Conservation (phyloP, 805 yeast genomes). For the Dipodascus albidus region DNA sequence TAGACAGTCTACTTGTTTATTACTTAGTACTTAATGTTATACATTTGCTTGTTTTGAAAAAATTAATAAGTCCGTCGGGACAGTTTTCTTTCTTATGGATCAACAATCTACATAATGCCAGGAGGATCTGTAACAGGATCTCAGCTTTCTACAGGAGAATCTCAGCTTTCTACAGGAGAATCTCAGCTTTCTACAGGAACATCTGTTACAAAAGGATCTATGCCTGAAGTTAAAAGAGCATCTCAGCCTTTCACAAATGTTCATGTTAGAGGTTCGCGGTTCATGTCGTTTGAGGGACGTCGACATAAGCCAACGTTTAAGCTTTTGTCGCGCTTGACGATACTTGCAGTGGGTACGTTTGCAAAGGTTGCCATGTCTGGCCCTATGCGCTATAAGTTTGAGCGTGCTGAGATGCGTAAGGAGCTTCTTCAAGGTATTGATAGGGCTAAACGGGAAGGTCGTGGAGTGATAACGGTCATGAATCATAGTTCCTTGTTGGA, state of each 20-base stretch:
- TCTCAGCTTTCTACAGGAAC: too few species aligned
- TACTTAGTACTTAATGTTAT: not conserved
- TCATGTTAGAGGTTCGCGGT: not conserved
- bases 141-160: too few species aligned
- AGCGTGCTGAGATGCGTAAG: not conserved
- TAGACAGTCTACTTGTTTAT: not conserved
- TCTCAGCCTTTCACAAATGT: not conserved
- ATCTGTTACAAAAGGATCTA: too few species aligned
- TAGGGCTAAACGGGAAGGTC: slow-evolving; percentile 29
- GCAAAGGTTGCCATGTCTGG: not conserved
- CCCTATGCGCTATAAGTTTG: not conserved
- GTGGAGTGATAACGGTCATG: slow-evolving; percentile 78
- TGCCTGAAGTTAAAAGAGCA: not conserved
- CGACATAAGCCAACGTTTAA: not conserved
- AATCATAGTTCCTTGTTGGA: slow-evolving; percentile 67
- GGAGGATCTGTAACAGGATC: too few species aligned
- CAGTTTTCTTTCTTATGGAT: too few species aligned
- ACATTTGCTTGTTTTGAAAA: not conserved
- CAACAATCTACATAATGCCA: too few species aligned
- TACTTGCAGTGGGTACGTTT: not conserved
- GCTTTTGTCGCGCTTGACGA: not conserved
- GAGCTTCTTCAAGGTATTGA: not conserved
- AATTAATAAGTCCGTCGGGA: not conserved
- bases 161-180: too few species aligned
- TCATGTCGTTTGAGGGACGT: not conserved